Percentiles rank a stretch among this genome's conserved stretches.
phyloP scores from a whole-genome alignment of 371 early-diverging fungal species.

The Syncephalastrum racemosum region DNA sequence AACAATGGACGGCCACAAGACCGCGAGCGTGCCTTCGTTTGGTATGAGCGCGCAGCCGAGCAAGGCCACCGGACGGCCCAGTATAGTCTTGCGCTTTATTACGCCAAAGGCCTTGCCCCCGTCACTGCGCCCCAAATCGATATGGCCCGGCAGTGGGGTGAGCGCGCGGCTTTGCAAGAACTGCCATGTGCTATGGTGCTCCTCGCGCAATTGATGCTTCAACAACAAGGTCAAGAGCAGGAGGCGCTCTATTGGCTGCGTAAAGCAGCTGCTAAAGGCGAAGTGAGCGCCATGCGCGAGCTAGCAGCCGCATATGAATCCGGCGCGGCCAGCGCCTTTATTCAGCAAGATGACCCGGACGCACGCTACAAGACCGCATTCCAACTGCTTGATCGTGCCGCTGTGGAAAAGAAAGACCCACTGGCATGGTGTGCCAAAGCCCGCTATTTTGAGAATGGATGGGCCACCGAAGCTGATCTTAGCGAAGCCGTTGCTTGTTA shows the following conservation, averaged over 20 bases:
- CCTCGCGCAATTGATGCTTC: slow-evolving; percentile 20
- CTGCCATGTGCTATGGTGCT: slow-evolving; percentile 29
- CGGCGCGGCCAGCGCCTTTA: background rate
- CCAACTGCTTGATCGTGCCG: slow-evolving; percentile 10
- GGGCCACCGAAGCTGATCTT: slow-evolving; percentile 12
- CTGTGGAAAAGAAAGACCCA: slow-evolving; percentile 12
- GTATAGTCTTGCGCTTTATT: slow-evolving; percentile 42
- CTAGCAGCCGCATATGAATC: slow-evolving; percentile 9
- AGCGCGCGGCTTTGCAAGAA: slow-evolving; percentile 31
- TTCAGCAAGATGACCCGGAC: slow-evolving; percentile 8
- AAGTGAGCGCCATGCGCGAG: slow-evolving; percentile 17
- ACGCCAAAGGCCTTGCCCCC: slow-evolving; percentile 40
- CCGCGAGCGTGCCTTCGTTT: slow-evolving; percentile 36
- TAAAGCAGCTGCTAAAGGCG: slow-evolving; percentile 20
- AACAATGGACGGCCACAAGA: slow-evolving; percentile 31
- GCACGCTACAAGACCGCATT: slow-evolving; percentile 10
- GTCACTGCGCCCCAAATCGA: slow-evolving; percentile 21
- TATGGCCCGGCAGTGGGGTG: slow-evolving; percentile 31
- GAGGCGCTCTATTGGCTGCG: slow-evolving; percentile 13
- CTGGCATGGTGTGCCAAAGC: slow-evolving; percentile 20
- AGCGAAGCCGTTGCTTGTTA: slow-evolving; percentile 28
- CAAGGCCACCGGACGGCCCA: slow-evolving; percentile 42
- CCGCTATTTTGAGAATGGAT: slow-evolving; percentile 29
- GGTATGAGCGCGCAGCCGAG: slow-evolving; percentile 51
- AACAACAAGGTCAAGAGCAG: slow-evolving; percentile 11